Evolutionary conservation across 495 filamentous ascomycete species (phyloP), one percentile per base, ranked within the genome.

Genomic region (Aspergillus carlsbadensis): DNA sequence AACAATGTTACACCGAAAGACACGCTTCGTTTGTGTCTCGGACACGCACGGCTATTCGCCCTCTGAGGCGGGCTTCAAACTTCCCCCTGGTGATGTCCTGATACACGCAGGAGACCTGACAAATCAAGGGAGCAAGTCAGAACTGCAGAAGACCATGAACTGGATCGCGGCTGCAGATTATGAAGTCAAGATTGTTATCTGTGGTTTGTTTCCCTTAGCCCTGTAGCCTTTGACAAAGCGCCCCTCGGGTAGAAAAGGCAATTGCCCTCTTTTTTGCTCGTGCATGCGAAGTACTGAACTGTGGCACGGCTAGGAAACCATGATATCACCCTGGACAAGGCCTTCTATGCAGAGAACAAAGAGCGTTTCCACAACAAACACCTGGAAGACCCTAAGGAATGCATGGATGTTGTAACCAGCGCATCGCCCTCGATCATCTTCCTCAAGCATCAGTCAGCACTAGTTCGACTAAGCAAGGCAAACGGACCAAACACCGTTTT

Each of bases 301-400:
- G 31, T 10, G 18, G n/a, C n/a, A 26, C 39, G 33, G 24, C 43
- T 56, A 90, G 87, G 89, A 21, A 94, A 93, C 64, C 90, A 94
- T 64, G 90, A 94, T 61, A 76, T 92, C 45, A 88, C 87, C 0
- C 74, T 94, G 5, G 89, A 92, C 65, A 53, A 63, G 17, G 61
- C 67, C 0, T 88, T 91, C 70, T 87, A 87, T 60, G 59, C 72
- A 2, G 64, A 83, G 29, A 70, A 87, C 56, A 81, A 84, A 4
- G 55, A 68, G 0, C 75, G 73, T 42, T 86, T 87, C 60, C 85
- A 88, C 61, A 81, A 82, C 56, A 72, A 84, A 43, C 61, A 70
- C n/a, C 78, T 78, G 14, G 78, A 89, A 69, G 75, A 84, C 41
- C 66, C 79, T 13, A 67, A 71, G 31, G 67, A 79, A 55, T 90